phyloP scores from a whole-genome alignment of 805 yeast species.

The Hanseniaspora thailandica region DNA sequence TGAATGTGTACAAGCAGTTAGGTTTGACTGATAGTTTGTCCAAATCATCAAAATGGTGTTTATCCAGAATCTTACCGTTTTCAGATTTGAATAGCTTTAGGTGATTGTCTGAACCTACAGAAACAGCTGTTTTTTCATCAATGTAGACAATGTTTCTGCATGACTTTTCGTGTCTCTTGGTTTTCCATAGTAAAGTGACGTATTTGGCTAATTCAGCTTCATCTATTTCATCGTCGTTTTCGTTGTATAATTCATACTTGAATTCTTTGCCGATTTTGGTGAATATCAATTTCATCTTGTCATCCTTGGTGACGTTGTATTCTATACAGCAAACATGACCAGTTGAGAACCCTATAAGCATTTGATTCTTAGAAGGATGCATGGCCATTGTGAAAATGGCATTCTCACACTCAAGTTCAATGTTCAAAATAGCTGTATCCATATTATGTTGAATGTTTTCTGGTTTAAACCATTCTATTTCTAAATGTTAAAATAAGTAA shows the following conservation, averaged over 20 bases:
- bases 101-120: constrained; percentile 71
- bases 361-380: constrained; percentile 59
- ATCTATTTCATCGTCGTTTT: constrained; percentile 19
- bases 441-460: not conserved
- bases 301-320: constrained; percentile 30
- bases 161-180: constrained; percentile 82
- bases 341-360: constrained; percentile 66
- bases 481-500: not conserved
- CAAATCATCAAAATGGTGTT: constrained; percentile 27
- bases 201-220: constrained; percentile 19
- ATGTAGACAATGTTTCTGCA: constrained; percentile 46
- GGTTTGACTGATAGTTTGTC: not conserved
- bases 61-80: constrained; percentile 65
- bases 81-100: constrained; percentile 60
- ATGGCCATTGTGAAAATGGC: constrained; percentile 58
- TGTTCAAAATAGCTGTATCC: constrained; percentile 28
- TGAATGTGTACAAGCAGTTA: constrained; percentile 6
- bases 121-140: constrained; percentile 37
- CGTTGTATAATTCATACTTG: constrained; percentile 16
- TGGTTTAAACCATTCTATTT: not conserved
- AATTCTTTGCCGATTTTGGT: constrained; percentile 35
- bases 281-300: not conserved
- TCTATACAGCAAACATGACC: constrained; percentile 58
- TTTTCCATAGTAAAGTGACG: constrained; percentile 48
- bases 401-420: constrained; percentile 40